A percentile compares a stretch with the other conserved stretches of the same genome.
Conservation (phyloP, 2,329 filamentous ascomycete species). For the Monosporascus sp. region DNA sequence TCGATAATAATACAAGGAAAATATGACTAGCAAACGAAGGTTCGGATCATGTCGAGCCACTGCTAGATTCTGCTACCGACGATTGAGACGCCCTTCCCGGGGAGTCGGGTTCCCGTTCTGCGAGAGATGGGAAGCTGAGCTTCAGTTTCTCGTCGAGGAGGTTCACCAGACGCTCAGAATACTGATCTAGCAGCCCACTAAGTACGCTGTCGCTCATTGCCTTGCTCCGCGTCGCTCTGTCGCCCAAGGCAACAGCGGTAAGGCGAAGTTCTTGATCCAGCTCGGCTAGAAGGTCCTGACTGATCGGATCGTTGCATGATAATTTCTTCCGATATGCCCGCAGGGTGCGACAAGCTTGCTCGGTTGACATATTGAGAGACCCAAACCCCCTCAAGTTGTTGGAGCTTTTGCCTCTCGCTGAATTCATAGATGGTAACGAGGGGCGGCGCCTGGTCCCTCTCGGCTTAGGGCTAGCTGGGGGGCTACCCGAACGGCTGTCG, state of each 20-base stretch:
- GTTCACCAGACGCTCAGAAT: conserved; percentile 65
- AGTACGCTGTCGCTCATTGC: conserved; percentile 53
- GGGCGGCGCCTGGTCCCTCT: conserved; percentile 44
- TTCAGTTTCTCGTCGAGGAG: conserved; percentile 68
- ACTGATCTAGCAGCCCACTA: conserved; percentile 65
- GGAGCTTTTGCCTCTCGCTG: conserved; percentile 44
- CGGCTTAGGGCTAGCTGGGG: conserved; percentile 44
- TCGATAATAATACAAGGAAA: background rate
- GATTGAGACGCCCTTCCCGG: conserved; percentile 13
- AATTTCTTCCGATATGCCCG: conserved; percentile 60
- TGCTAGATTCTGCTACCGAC: conserved; percentile 16
- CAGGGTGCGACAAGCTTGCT: conserved; percentile 58
- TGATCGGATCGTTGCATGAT: conserved; percentile 49
- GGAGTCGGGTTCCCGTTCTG: conserved; percentile 14
- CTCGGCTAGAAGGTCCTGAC: conserved; percentile 53
- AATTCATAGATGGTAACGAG: conserved; percentile 47
- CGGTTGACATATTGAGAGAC: conserved; percentile 56
- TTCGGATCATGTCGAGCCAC: conserved; percentile 1
- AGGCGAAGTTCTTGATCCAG: conserved; percentile 60
- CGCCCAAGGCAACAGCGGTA: conserved; percentile 55
- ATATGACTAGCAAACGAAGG: background rate
- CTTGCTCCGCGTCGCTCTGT: conserved; percentile 48
- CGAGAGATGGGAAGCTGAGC: conserved; percentile 31
- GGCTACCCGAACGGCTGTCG: conserved; percentile 40
- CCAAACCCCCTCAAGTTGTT: conserved; percentile 46